phyloP scores from a whole-genome alignment of 768 basidiomycete species.

The Cubamyces sp. region DNA sequence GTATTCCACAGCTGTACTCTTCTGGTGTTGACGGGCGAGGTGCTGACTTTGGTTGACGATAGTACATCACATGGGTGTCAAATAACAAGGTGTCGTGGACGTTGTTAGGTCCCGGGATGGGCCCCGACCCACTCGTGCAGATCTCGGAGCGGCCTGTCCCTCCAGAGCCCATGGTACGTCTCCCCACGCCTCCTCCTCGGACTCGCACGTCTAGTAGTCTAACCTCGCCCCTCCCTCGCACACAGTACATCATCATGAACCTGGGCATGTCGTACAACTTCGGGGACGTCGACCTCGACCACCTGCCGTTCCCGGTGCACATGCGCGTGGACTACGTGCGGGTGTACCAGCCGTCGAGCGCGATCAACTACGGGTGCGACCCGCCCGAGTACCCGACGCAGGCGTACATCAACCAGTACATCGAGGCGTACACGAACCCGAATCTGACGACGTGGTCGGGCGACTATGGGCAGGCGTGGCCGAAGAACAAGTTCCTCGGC shows the following conservation, averaged over 20 bases:
- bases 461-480: conserved; percentile 67
- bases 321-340: conserved; percentile 89
- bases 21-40: background rate
- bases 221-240: background rate
- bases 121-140: conserved; percentile 57
- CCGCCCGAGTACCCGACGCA: conserved; percentile 79
- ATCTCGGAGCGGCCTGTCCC: conserved; percentile 73
- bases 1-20: conserved; percentile 27
- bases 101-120: conserved; percentile 68
- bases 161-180: conserved; percentile 82
- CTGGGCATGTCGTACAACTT: conserved; percentile 87
- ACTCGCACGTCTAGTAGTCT: background rate
- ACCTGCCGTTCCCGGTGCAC: conserved; percentile 69
- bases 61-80: conserved; percentile 89
- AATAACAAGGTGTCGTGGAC: conserved; percentile 76
- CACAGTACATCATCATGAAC: conserved; percentile 82
- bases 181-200: too few species aligned
- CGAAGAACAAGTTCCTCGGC: conserved; percentile 65
- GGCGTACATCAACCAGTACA: conserved; percentile 75
- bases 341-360: conserved; percentile 79
- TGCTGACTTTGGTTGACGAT: conserved; percentile 24
- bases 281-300: conserved; percentile 68
- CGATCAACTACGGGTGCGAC: conserved; percentile 83
- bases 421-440: conserved; percentile 80
- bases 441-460: conserved; percentile 78